A percentile compares a stretch with the other conserved stretches of the same genome.
These are phyloP conservation scores for Cruciata laevipes DNA, from an alignment of 257 asterid genomes.

Conservation along the genomic window DNA sequence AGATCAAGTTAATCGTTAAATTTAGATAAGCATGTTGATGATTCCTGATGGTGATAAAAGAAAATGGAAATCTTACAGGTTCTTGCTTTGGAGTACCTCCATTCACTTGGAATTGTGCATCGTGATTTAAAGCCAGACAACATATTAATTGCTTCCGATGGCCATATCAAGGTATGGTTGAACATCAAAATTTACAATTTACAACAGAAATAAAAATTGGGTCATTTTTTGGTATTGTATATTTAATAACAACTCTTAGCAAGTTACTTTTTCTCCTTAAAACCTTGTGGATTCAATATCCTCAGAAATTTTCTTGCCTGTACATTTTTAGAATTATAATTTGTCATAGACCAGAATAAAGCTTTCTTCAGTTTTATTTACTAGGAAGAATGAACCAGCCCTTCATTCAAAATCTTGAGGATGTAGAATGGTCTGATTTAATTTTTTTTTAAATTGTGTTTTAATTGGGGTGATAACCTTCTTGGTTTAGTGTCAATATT, in stretches of 20 bases:
- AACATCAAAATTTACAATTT: neutral
- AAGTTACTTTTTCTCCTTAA: neutral
- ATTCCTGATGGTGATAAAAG: constrained; percentile 19
- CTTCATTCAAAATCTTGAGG: constrained; percentile 1
- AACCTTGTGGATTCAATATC: neutral
- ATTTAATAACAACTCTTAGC: neutral
- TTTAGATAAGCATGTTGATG: constrained; percentile 10
- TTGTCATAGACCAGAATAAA: neutral
- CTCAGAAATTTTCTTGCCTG: neutral
- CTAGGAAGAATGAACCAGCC: neutral
- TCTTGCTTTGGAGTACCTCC: constrained; percentile 95
- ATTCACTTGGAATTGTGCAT: constrained; percentile 87
- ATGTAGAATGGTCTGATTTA: neutral
- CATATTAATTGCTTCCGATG: constrained; percentile 85
- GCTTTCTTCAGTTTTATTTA: neutral
- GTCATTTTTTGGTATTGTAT: neutral
- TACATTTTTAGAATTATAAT: neutral
- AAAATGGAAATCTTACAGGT: constrained; percentile 45
- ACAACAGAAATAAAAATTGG: neutral
- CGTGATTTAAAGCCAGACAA: constrained; percentile 99
- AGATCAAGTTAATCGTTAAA: constrained; percentile 9
- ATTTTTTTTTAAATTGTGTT: neutral
- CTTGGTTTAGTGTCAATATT: neutral
- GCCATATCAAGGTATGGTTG: constrained; percentile 78
- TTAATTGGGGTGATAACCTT: neutral